phyloP scores from a whole-genome alignment of 2,329 filamentous ascomycete species.

The Cercospora janseana region DNA sequence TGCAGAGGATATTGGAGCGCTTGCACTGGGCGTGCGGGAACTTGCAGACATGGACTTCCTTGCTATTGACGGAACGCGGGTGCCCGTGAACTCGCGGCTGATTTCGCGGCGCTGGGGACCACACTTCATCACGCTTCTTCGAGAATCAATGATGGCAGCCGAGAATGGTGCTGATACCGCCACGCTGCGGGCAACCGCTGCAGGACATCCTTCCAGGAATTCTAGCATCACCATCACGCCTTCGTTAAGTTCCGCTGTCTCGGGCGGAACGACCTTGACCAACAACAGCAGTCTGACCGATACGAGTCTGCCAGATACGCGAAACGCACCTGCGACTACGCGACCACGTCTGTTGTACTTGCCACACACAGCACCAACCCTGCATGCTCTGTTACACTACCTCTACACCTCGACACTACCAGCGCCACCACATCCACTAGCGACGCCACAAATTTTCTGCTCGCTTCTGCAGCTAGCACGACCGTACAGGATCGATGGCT shows the following conservation, averaged over 20 bases:
- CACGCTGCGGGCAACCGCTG: conserved; percentile 64
- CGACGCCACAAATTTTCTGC: conserved; percentile 92
- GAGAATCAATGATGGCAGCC: conserved; percentile 67
- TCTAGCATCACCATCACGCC: conserved; percentile 85
- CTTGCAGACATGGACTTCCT: conserved; percentile 95
- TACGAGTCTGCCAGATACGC: conserved; percentile 52
- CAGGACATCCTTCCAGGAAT: conserved; percentile 61
- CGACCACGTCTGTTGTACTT: conserved; percentile 86
- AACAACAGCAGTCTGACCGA: conserved; percentile 44
- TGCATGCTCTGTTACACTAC: conserved; percentile 87
- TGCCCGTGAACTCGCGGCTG: conserved; percentile 89
- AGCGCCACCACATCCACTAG: conserved; percentile 69
- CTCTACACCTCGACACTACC: conserved; percentile 91
- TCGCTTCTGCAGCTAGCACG: conserved; percentile 89
- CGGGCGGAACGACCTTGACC: conserved; percentile 45
- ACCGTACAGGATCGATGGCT: conserved; percentile 87
- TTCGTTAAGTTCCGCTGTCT: conserved; percentile 50
- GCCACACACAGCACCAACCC: conserved; percentile 84
- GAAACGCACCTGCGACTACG: conserved; percentile 55
- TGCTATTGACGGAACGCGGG: conserved; percentile 83
- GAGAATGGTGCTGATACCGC: conserved; percentile 69
- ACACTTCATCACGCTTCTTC: conserved; percentile 88
- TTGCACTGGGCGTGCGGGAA: conserved; percentile 76
- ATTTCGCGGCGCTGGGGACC: conserved; percentile 88
- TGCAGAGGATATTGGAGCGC: conserved; percentile 80